Evolutionary conservation across 1,139 yeast species (phyloP), one percentile per base, ranked within the genome.

Genomic region (Blastobotrys petasosporus): DNA sequence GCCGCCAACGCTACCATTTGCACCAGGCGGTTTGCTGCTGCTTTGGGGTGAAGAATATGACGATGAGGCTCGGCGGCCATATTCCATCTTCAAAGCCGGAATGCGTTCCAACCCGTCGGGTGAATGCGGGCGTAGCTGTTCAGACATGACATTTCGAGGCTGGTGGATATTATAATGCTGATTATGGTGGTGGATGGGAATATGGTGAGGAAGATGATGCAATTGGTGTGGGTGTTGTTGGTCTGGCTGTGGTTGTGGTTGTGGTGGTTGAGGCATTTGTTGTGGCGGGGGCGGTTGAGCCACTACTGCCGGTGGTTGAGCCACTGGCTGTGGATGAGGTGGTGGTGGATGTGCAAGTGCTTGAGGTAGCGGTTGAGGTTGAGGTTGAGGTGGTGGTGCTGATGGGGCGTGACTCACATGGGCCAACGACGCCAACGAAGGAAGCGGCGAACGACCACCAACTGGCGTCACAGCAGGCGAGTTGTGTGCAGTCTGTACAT

Each of bases 111-210:
- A 48, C 10, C 58, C 61, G 10, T 63, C 61, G 2, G 58, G 63
- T 1, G 64, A 55, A 17, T 61, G 52, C 16, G 68, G 67, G 15
- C 63, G 54, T 44, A 63, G 52, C 48, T 62, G 65, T 52, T 64
- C 68, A 45, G 65, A 61, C 60, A 63, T 54, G 28, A 54, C 50
- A 32, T 54, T 59, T 2, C 57, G 52, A 8, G 47, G 40, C 37
- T 33, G 20, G 11, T 33, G 37, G 37, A 13, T 13, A 10, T 33
- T 12, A 13, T 32, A 32, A 9, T 16, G 16, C 16, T 16, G 37
- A 11, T 10, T 3, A 8, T 35, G 38, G 28, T 13, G 38, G 4
- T 23, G 28, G 5, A 9, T 11, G 9, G 11, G 36, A 11, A 12
- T 11, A n/a, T 31, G 33, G 33, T 13, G 33, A 31, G 33, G 9